Percentiles rank a stretch among this genome's conserved stretches.
Evolutionary conservation across 257 asterid genomes (phyloP).

Genomic region (Phtheirospermum japonicum): DNA sequence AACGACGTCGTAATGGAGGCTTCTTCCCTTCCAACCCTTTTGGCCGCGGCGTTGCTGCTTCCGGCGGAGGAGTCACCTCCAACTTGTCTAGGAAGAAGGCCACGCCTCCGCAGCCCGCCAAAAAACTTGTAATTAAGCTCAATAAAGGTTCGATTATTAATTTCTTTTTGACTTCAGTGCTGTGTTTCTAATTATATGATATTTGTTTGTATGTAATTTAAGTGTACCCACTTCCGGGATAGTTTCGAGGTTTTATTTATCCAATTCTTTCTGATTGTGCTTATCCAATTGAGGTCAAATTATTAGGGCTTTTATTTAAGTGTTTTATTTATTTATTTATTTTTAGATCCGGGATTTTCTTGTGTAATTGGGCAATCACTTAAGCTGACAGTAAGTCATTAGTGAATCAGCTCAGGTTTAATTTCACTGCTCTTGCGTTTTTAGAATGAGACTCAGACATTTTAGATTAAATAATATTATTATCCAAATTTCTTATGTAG

Average conservation of each 20-base stretch:
- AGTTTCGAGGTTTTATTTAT: constrained; percentile 8
- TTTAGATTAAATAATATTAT: not conserved
- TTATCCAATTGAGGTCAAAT: constrained; percentile 21
- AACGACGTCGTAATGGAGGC: constrained; percentile 48
- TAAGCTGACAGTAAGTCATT: constrained; percentile 10
- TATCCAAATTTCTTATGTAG: constrained; percentile 6
- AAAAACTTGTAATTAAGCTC: constrained; percentile 81
- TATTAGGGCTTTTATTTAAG: constrained; percentile 35
- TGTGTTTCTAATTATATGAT: constrained; percentile 2
- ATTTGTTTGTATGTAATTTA: constrained; percentile 7
- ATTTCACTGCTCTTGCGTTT: constrained; percentile 9
- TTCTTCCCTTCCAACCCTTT: constrained; percentile 41
- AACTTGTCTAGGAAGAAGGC: constrained; percentile 77
- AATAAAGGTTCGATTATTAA: constrained; percentile 50
- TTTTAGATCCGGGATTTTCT: constrained; percentile 30
- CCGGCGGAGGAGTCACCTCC: constrained; percentile 55
- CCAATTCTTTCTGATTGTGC: constrained; percentile 17
- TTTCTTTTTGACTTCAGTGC: not conserved
- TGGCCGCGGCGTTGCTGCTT: constrained; percentile 37
- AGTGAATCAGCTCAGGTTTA: not conserved
- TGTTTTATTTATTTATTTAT: not conserved
- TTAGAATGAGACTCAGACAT: constrained; percentile 6
- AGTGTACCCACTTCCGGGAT: constrained; percentile 11
- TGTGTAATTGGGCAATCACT: not conserved
- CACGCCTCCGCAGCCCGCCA: constrained; percentile 75